These are phyloP conservation scores for Globisporangium nagaii DNA, from an alignment of 352 stramenopile genomes.

Conservation along the genomic window DNA sequence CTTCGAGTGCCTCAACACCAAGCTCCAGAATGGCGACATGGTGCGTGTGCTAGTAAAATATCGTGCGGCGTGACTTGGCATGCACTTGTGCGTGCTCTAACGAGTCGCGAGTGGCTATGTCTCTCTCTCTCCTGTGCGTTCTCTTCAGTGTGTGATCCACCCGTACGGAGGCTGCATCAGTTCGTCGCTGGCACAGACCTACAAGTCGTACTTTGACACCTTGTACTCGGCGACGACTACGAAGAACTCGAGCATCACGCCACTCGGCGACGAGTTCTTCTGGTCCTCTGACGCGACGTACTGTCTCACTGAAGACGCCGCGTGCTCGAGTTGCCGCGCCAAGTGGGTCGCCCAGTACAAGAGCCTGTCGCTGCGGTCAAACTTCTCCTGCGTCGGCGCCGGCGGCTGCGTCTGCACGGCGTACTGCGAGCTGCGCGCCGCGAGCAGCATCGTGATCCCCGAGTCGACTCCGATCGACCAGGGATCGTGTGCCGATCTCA, in stretches of 20 bases:
- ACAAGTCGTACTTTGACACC: background rate
- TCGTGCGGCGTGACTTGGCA: background rate
- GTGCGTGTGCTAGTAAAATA: constrained; percentile 8
- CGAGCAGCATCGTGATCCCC: no score
- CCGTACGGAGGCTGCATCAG: constrained; percentile 24
- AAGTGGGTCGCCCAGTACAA: constrained; percentile 13
- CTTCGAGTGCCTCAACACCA: constrained; percentile 23
- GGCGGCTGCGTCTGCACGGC: constrained; percentile 37
- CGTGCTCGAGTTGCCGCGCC: constrained; percentile 17
- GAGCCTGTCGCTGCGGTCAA: constrained; percentile 8
- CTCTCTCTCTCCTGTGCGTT: background rate
- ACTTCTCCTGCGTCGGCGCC: constrained; percentile 24
- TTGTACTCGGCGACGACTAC: constrained; percentile 20
- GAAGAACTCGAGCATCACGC: constrained; percentile 24
- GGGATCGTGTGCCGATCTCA: no score
- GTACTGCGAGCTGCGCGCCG: constrained; percentile 18
- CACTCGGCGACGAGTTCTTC: constrained; percentile 28
- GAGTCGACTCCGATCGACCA: no score
- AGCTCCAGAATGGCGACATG: constrained; percentile 15
- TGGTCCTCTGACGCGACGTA: constrained; percentile 26
- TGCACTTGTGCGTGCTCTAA: background rate
- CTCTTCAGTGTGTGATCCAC: constrained; percentile 22
- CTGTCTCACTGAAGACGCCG: constrained; percentile 22
- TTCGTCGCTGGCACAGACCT: background rate
- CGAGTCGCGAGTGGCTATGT: background rate